These are phyloP conservation scores for Butyriboletus loyo DNA, from an alignment of 768 basidiomycete species.

Conservation along the genomic window DNA sequence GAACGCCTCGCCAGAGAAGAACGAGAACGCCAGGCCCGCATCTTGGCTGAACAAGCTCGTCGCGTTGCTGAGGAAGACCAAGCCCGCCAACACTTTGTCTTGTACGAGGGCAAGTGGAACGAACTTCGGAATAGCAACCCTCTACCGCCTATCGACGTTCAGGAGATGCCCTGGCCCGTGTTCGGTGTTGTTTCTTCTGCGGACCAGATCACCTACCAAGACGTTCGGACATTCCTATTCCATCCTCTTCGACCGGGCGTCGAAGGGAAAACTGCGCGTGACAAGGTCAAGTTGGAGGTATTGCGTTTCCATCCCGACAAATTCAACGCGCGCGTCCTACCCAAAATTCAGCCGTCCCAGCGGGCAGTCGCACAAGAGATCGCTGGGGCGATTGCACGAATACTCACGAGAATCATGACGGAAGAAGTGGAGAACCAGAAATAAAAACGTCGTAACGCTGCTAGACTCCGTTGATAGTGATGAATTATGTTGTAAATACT, in stretches of 20 bases:
- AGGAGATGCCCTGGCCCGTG: slow-evolving; percentile 46
- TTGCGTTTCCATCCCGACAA: slow-evolving; percentile 58
- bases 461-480: background rate
- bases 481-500: background rate
- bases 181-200: slow-evolving; percentile 20
- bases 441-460: background rate
- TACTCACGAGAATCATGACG: slow-evolving; percentile 38
- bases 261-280: slow-evolving; percentile 33
- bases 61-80: slow-evolving; percentile 7
- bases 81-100: slow-evolving; percentile 9
- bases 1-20: slow-evolving; percentile 20
- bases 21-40: slow-evolving; percentile 19
- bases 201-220: slow-evolving; percentile 35
- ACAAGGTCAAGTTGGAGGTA: slow-evolving; percentile 42
- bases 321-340: slow-evolving; percentile 37
- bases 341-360: slow-evolving; percentile 34
- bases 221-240: slow-evolving; percentile 40
- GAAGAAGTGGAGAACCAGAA: slow-evolving; percentile 9
- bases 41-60: slow-evolving; percentile 19
- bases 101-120: slow-evolving; percentile 39
- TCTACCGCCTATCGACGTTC: slow-evolving; percentile 24
- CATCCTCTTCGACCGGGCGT: slow-evolving; percentile 31
- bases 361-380: slow-evolving; percentile 33
- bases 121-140: slow-evolving; percentile 27
- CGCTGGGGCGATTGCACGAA: slow-evolving; percentile 39